Base-by-base conservation (phyloP, 352 stramenopile species). In the Phytopythium sindhum region DNA sequence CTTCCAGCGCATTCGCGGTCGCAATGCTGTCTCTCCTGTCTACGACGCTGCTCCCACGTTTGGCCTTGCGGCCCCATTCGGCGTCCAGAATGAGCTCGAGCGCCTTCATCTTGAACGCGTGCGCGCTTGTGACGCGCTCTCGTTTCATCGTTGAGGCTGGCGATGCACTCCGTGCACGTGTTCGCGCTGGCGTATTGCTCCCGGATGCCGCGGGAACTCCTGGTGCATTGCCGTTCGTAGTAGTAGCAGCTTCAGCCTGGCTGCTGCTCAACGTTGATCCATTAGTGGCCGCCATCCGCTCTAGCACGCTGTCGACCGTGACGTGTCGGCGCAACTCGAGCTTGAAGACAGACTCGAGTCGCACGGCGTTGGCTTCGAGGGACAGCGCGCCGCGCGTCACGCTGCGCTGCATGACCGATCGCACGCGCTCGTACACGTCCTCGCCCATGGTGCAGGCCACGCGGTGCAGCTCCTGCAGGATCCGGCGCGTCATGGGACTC, bases 51-150 rank as follows among this genome's bases (percentile, higher is more conserved):
- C 39, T 54, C 24, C 17, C 23, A 8, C 54, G 19, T 12, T 15
- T 45, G 37, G 14, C 10, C 26, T 23, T 14, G 48, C 48, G 28
- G 52, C 70, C 63, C 72, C 53, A 76, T 47, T 68, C 65, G 21
- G 63, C 63, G 0, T 60, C 59, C 28, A 75, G 61, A 60, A 90
- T 60, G 21, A 77, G 67, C 50, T 90, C 81, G 2, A 90, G 62
- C 14, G 77, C 79, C 33, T 80, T 74, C 52, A 90, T 70, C 60
- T 88, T 88, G 62, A 88, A 90, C 2, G 72, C 62, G 60, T 90
- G 74, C 2, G 77, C 72, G 0, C 72, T 79, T 26, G 73, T 75
- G 29, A 75, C 55, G 17, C 74, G 67, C 17, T 80, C 66, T 6
- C 64, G 57, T 37, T 35, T 53, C 23, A 28, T 8, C 41, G 63